phyloP scores from a whole-genome alignment of 2,329 filamentous ascomycete species.

The Fusarium brevicatenulatum region DNA sequence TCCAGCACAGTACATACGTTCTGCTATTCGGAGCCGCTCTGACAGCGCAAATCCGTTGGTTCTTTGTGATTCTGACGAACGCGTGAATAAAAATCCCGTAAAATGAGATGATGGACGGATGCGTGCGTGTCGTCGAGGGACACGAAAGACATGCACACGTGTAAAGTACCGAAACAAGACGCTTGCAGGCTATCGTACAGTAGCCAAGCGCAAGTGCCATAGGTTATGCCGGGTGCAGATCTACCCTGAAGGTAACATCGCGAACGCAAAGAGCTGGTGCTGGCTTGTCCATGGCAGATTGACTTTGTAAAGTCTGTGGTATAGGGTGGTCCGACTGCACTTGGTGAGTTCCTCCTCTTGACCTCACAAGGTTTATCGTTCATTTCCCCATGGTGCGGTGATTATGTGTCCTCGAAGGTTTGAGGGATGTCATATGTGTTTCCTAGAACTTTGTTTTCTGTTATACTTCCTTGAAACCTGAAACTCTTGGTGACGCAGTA shows the following conservation, averaged over 20 bases:
- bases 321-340: conserved; percentile 13
- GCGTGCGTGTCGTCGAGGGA: conserved; percentile 27
- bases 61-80: conserved; percentile 4
- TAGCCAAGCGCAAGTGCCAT: background rate
- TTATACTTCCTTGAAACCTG: background rate
- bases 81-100: conserved; percentile 31
- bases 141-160: conserved; percentile 30
- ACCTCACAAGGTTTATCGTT: background rate
- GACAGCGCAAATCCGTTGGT: conserved; percentile 4
- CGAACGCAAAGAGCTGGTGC: conserved; percentile 16
- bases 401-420: background rate
- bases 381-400: background rate
- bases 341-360: background rate
- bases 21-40: conserved; percentile 13
- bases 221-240: conserved; percentile 14
- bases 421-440: background rate
- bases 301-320: background rate
- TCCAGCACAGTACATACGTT: background rate
- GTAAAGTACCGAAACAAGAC: conserved; percentile 10
- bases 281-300: conserved; percentile 1
- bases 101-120: conserved; percentile 7
- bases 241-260: conserved; percentile 35
- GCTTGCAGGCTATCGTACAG: conserved; percentile 3
- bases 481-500: background rate
- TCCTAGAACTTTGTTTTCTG: background rate